Evolutionary conservation across 345 rosid genomes (phyloP), one percentile per base, ranked within the genome.

Genomic region (Citrus mangshanensis): DNA sequence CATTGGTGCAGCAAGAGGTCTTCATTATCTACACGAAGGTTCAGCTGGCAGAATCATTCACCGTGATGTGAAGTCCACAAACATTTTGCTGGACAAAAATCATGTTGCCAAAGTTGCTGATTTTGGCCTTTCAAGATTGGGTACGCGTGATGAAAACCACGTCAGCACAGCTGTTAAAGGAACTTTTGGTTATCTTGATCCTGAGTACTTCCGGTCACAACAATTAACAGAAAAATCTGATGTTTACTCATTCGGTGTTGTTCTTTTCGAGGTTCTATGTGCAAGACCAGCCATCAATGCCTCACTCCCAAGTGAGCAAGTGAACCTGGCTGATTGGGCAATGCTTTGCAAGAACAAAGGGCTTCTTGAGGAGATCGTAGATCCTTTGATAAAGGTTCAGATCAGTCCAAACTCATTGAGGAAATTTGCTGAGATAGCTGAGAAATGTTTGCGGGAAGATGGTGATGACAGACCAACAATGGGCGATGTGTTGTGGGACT

Each of bases 21-120:
- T 89, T 56, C 82, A 86, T 19, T 90, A 90, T 70, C 91, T 90
- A 18, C 92, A 86, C 80, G 81, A 49, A 68, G 91, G 91, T 5
- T 35, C 83, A 21, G 64, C 81, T 0, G 84, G 84, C 2, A 87
- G 85, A 68, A 86, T 89, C 73, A 89, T 90, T 54, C 92, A 90
- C 74, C 91, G 92, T 5, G 94, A 90, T 34, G 80, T 90, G 25
- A 90, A 90, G 82, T 76, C 92, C 49, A 87, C 94, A n/a, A 90
- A 89, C 78, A 87, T 90, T 69, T 65, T 90, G 82, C 88, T 90
- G 6, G 87, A 87, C 16, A 79, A 82, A 70, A 80, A 81, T 63
- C 79, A 64, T 27, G 76, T 84, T 5, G 91, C 92, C 1, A 90
- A 90, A 80, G 92, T 90, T 16, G 88, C 89, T 9, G 94, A 90